Evolutionary conservation across 2,329 filamentous ascomycete genomes (phyloP).

Genomic region (Rutstroemia sydowiana): DNA sequence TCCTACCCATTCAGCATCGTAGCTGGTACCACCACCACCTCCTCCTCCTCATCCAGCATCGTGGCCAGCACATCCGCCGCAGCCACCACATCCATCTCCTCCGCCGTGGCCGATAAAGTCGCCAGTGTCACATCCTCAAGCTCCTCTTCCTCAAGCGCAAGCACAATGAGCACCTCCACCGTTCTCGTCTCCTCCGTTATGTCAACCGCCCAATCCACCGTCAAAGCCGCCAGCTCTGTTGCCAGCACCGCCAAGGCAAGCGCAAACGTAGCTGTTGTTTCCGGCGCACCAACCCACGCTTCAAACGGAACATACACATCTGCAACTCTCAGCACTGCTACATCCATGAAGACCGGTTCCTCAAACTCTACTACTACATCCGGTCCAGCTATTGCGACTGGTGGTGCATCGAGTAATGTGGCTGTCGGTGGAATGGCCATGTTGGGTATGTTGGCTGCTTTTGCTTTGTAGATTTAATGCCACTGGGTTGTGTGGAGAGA

Average conservation of each 20-base stretch:
- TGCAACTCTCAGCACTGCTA: background rate
- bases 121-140: background rate
- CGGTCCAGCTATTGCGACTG: background rate
- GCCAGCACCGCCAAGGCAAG: too few relatives aligned
- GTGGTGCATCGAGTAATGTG: background rate
- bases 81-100: background rate
- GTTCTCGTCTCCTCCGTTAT: conserved; percentile 16
- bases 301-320: background rate
- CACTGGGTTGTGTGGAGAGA: too few relatives aligned
- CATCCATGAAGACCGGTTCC: background rate
- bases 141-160: background rate
- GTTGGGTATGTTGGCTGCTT: background rate
- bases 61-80: conserved; percentile 1
- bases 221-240: too few relatives aligned
- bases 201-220: conserved; percentile 8
- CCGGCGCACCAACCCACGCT: conserved; percentile 8
- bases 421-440: background rate
- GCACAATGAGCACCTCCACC: conserved; percentile 1
- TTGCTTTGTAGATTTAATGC: background rate
- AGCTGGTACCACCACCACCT: conserved; percentile 4
- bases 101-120: background rate
- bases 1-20: conserved; percentile 47
- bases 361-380: background rate
- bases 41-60: background rate
- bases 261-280: too few relatives aligned